Percentiles rank a stretch among this genome's conserved stretches.
These are phyloP conservation scores for Termitomyces sp. DNA, from an alignment of 768 basidiomycete species.

Conservation along the genomic window DNA sequence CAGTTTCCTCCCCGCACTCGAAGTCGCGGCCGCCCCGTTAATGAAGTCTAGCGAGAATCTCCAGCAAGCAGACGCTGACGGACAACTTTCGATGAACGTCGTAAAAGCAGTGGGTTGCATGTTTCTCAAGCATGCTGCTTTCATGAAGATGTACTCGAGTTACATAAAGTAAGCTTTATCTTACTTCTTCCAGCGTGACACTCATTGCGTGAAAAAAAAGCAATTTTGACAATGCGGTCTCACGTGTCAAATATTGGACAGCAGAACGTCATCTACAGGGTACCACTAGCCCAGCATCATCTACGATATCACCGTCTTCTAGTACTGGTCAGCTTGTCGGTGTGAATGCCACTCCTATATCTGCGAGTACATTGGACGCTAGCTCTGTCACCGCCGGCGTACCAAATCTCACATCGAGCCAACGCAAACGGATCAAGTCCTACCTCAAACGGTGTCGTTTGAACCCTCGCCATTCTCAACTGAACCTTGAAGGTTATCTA, in stretches of 20 bases:
- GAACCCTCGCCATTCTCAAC: constrained; percentile 87
- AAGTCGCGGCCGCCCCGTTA: constrained; percentile 67
- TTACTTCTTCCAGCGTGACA: constrained; percentile 3
- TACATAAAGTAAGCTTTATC: constrained; percentile 84
- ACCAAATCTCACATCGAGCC: constrained; percentile 64
- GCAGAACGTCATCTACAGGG: constrained; percentile 42
- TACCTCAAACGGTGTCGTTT: constrained; percentile 89
- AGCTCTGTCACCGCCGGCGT: constrained; percentile 33
- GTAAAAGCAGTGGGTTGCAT: constrained; percentile 82
- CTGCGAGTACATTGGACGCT: constrained; percentile 35
- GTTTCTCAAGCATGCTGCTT: constrained; percentile 91
- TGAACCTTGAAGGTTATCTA: constrained; percentile 91
- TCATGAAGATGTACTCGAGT: constrained; percentile 98
- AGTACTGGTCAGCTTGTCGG: constrained; percentile 59
- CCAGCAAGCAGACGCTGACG: constrained; percentile 58
- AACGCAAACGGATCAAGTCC: constrained; percentile 81
- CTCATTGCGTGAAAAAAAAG: constrained; percentile 28
- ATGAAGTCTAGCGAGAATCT: constrained; percentile 42
- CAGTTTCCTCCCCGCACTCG: constrained; percentile 88
- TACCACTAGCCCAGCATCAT: constrained; percentile 29
- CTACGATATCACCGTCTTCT: constrained; percentile 50
- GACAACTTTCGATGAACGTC: constrained; percentile 65
- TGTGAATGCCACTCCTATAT: constrained; percentile 45
- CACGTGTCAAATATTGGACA: constrained; percentile 85
- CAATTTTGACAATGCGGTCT: constrained; percentile 91